These are phyloP conservation scores for Leucocoprinus leucothites DNA, from an alignment of 768 basidiomycete species.

Conservation along the genomic window DNA sequence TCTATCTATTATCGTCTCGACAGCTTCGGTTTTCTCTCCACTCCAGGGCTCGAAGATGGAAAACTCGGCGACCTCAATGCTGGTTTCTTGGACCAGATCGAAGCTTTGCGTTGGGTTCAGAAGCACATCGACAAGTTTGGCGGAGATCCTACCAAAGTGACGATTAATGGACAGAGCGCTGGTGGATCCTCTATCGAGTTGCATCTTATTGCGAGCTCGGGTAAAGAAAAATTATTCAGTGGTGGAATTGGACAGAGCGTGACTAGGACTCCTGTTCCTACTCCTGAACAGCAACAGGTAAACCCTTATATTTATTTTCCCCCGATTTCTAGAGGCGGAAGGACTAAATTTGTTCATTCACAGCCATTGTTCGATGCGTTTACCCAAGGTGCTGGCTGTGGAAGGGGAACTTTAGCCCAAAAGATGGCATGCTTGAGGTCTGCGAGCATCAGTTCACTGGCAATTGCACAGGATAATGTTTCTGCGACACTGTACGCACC, in stretches of 20 bases:
- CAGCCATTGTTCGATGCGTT: slow-evolving; percentile 57
- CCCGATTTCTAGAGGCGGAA: no score
- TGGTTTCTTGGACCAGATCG: slow-evolving; percentile 56
- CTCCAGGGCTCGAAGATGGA: slow-evolving; percentile 41
- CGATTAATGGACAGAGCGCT: slow-evolving; percentile 24
- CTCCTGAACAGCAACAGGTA: slow-evolving; percentile 49
- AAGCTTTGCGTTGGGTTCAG: slow-evolving; percentile 59
- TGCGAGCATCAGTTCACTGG: slow-evolving; percentile 48
- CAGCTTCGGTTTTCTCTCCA: slow-evolving; percentile 59
- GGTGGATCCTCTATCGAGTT: not conserved
- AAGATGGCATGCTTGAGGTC: slow-evolving; percentile 48
- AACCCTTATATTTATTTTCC: no score
- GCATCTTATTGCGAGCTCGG: not conserved
- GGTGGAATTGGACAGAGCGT: slow-evolving; percentile 43
- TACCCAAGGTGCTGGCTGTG: slow-evolving; percentile 50
- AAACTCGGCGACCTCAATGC: slow-evolving; percentile 47
- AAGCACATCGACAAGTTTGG: slow-evolving; percentile 61
- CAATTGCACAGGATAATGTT: slow-evolving; percentile 52
- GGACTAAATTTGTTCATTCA: no score
- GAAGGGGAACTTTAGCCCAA: slow-evolving; percentile 26
- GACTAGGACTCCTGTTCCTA: slow-evolving; percentile 44
- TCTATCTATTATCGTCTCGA: slow-evolving; percentile 65
- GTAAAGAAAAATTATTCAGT: not conserved
- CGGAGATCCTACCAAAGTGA: slow-evolving; percentile 54
- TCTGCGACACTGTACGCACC: slow-evolving; percentile 34